These are phyloP conservation scores for Calonectria pauciramosa DNA, from an alignment of 2,329 filamentous ascomycete species.

Conservation along the genomic window DNA sequence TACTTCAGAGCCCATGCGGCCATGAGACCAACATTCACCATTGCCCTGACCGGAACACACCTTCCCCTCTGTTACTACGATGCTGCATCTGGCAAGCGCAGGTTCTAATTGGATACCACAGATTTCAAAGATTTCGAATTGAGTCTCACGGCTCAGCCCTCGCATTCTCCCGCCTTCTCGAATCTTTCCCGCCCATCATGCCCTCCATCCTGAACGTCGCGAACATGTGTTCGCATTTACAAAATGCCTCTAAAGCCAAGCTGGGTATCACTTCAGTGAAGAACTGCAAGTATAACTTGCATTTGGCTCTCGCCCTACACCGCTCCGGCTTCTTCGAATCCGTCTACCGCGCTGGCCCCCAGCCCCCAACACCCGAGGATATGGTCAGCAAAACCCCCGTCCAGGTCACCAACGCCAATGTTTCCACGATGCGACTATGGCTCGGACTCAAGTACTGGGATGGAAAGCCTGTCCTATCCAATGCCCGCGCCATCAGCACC, in stretches of 20 bases:
- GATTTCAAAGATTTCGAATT: background rate
- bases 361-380: conserved; percentile 63
- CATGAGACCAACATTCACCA: conserved; percentile 6
- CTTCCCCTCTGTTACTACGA: background rate
- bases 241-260: conserved; percentile 88
- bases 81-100: background rate
- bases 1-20: conserved; percentile 7
- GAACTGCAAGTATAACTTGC: conserved; percentile 84
- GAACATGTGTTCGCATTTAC: conserved; percentile 89
- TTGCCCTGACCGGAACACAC: background rate
- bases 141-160: background rate
- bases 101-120: background rate
- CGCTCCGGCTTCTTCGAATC: conserved; percentile 85
- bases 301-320: conserved; percentile 82
- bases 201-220: conserved; percentile 76
- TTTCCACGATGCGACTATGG: conserved; percentile 84
- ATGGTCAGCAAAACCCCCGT: conserved; percentile 64
- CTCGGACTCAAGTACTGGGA: conserved; percentile 92
- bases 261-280: conserved; percentile 88
- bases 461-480: conserved; percentile 81
- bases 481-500: conserved; percentile 77
- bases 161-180: background rate
- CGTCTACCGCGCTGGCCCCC: conserved; percentile 78
- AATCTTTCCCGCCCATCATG: conserved; percentile 45
- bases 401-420: conserved; percentile 77